phyloP scores from a whole-genome alignment of 805 yeast species.

The Nakazawaea populi region DNA sequence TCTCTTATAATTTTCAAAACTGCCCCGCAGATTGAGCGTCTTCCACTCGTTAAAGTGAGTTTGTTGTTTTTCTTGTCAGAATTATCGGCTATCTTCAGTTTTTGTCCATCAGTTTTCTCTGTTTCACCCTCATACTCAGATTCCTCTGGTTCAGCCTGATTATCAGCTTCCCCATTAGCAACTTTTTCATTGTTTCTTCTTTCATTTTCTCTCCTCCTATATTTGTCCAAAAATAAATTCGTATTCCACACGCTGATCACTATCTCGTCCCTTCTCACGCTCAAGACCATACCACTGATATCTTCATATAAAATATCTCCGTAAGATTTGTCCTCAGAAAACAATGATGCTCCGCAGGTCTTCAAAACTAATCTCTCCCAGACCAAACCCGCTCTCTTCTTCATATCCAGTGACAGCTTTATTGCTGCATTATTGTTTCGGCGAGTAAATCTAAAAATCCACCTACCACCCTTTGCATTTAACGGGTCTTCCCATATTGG shows the following conservation, averaged over 20 bases:
- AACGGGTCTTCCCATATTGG: constrained; percentile 68
- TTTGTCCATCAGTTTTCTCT: constrained; percentile 14
- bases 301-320: constrained; percentile 38
- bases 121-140: constrained; percentile 15
- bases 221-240: constrained; percentile 30
- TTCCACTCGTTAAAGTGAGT: constrained; percentile 36
- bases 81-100: constrained; percentile 14
- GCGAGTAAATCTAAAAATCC: constrained; percentile 49
- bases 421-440: constrained; percentile 12
- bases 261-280: constrained; percentile 55
- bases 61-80: constrained; percentile 17
- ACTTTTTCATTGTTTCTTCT: background rate
- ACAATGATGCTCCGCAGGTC: constrained; percentile 43
- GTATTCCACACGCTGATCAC: constrained; percentile 60
- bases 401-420: background rate
- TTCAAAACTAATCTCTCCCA: constrained; percentile 54
- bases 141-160: background rate
- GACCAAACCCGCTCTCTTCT: constrained; percentile 29
- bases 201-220: constrained; percentile 8
- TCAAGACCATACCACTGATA: constrained; percentile 54
- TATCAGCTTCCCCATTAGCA: background rate
- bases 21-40: constrained; percentile 40
- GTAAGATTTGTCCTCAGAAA: constrained; percentile 32
- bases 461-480: constrained; percentile 56
- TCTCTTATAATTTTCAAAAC: constrained; percentile 40